phyloP scores from a whole-genome alignment of 2,329 filamentous ascomycete species.

The Colletotrichum camelliae region DNA sequence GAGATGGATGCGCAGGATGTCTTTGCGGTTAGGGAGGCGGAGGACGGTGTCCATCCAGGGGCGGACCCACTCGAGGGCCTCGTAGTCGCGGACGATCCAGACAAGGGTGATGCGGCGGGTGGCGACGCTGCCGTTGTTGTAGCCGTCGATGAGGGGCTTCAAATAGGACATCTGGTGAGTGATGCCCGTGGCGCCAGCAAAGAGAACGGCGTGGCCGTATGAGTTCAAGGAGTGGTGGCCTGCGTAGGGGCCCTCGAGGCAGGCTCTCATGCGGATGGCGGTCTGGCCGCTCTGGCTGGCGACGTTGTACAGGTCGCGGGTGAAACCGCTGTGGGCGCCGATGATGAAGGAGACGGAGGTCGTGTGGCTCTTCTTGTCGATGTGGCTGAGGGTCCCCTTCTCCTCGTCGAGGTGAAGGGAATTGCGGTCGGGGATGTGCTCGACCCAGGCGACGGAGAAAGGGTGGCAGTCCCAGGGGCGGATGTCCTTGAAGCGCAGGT shows the following conservation, averaged over 20 bases:
- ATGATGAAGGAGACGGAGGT: constrained; percentile 81
- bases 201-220: constrained; percentile 89
- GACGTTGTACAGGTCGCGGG: constrained; percentile 77
- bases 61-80: constrained; percentile 91
- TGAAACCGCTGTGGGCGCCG: constrained; percentile 87
- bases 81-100: constrained; percentile 90
- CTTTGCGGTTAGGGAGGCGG: constrained; percentile 78
- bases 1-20: constrained; percentile 84
- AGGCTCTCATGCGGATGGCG: constrained; percentile 69
- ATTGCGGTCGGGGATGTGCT: constrained; percentile 52
- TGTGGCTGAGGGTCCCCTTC: constrained; percentile 40
- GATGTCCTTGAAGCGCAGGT: constrained; percentile 72
- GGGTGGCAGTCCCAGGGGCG: constrained; percentile 77
- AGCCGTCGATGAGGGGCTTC: constrained; percentile 74
- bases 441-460: constrained; percentile 79
- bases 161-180: constrained; percentile 94
- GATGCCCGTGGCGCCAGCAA: constrained; percentile 93
- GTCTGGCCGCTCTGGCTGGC: constrained; percentile 60
- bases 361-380: constrained; percentile 46
- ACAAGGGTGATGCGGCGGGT: constrained; percentile 83
- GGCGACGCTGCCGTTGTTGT: constrained; percentile 74
- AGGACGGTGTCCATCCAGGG: constrained; percentile 82
- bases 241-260: constrained; percentile 89
- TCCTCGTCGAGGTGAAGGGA: constrained; percentile 36
- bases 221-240: constrained; percentile 86